A percentile compares a stretch with the other conserved stretches of the same genome.
Conservation (phyloP, 1,139 yeast genomes). For the Arxiozyma heterogenica region DNA sequence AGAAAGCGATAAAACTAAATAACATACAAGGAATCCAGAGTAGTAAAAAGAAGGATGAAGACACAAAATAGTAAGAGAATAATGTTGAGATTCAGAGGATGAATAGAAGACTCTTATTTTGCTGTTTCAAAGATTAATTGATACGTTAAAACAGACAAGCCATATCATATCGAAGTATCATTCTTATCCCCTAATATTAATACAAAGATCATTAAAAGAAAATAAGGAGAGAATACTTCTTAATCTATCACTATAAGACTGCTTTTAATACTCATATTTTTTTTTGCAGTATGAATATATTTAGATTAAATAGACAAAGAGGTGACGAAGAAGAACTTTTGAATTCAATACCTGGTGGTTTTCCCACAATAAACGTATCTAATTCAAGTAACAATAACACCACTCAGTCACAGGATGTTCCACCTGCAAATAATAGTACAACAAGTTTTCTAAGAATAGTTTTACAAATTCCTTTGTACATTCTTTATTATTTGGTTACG, state of each 20-base stretch:
- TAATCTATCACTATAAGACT: neutral
- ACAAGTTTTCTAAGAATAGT: neutral
- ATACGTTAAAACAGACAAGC: no score
- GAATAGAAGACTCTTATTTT: no score
- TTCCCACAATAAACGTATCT: conserved; percentile 6
- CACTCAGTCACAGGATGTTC: neutral
- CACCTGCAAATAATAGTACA: neutral
- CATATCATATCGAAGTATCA: no score
- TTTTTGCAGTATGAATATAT: neutral
- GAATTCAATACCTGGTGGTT: conserved; percentile 7
- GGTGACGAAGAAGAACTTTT: neutral
- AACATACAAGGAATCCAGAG: no score
- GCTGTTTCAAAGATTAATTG: no score
- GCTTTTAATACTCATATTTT: neutral
- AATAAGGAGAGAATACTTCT: neutral
- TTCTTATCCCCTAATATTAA: no score
- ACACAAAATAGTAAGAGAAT: no score
- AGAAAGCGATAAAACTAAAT: no score
- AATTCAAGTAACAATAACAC: neutral
- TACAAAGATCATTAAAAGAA: no score
- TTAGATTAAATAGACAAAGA: neutral
- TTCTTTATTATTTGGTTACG: conserved; percentile 17
- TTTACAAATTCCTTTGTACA: conserved; percentile 16
- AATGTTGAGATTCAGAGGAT: no score
- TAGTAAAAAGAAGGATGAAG: no score